These are phyloP conservation scores for Westerdykella sp. DNA, from an alignment of 2,329 filamentous ascomycete genomes.

Conservation along the genomic window DNA sequence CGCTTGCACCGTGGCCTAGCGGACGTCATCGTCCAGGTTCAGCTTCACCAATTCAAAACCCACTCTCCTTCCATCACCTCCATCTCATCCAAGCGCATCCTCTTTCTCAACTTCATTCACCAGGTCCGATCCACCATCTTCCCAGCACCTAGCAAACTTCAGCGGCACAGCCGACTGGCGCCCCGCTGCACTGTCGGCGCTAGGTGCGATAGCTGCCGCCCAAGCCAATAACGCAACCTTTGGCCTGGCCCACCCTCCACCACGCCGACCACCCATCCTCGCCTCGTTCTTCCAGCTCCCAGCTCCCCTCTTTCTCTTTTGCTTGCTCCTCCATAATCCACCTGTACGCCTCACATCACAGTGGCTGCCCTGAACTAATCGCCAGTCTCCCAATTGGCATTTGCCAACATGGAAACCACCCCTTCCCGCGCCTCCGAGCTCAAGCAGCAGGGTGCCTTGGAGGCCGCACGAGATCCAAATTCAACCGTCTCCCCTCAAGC, in stretches of 20 bases:
- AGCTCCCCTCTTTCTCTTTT: neutral
- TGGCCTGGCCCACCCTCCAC: neutral
- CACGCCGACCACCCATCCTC: neutral
- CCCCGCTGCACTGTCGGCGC: neutral
- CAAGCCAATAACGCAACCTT: neutral
- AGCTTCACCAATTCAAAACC: too few species aligned
- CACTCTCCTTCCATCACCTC: too few species aligned
- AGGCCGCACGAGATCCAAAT: constrained; percentile 67
- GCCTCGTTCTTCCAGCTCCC: neutral
- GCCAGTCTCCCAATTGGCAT: constrained; percentile 4
- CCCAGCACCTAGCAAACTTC: too few species aligned
- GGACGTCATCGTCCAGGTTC: too few species aligned
- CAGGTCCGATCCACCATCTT: too few species aligned
- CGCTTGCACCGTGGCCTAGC: too few species aligned
- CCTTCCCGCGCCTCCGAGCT: constrained; percentile 52
- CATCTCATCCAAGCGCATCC: too few species aligned
- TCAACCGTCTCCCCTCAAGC: constrained; percentile 61
- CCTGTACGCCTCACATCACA: constrained; percentile 2
- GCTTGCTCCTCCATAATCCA: constrained; percentile 4
- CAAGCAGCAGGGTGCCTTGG: constrained; percentile 73
- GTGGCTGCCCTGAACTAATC: neutral
- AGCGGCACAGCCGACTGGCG: too few species aligned
- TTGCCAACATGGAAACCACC: constrained; percentile 20
- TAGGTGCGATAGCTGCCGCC: constrained; percentile 7
- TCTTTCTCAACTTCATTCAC: too few species aligned